Base-by-base conservation (phyloP, 352 stramenopile genomes). In the Phytophthora colocasiae region DNA sequence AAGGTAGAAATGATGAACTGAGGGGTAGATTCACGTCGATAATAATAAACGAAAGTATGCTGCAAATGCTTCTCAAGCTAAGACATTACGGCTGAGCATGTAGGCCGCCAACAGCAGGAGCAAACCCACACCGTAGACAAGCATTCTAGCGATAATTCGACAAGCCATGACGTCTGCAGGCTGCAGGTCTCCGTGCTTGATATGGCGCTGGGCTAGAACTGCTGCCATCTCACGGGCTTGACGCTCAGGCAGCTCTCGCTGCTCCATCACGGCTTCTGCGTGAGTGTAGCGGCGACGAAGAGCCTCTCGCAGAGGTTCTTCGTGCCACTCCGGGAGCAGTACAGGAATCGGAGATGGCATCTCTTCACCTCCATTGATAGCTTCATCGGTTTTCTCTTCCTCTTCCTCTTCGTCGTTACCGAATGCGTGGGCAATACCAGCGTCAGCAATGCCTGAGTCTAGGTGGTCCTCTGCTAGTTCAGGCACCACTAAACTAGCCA, bases 251-350 rank as follows among this genome's bases (percentile, higher is more conserved):
- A 69, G 61, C 22, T 85, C 63, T 5, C 82, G 80, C 48, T 83
- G 47, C 32, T 74, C 57, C 0, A 49, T 47, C 6, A 59, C 48
- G 2, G 67, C 70, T 41, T 60, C 58, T 24, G 69, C 64, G 24
- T 81, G 77, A 17, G 75, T 69, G 50, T 92, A 77, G 24, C 83
- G 80, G 36, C 73, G 79, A 17, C 77, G 81, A 47, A 92, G 71
- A 39, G 81, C 80, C 22, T 85, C 64, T 3, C 80, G 75, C 32
- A 90, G 27, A 2, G 71, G 66, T 24, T 81, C 48, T 40, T 80
- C 55, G 58, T 92, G 80, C 83, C 83, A 92, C 34, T 87, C 83
- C 6, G 83, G 83, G 22, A 89, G 69, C 22, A 89, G 31, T 52
- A 85, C 78, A 5, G 73, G 64, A 8, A 38, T 50, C 6, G 53